Evolutionary conservation across 768 basidiomycete genomes (phyloP), one percentile per base, ranked within the genome.

Genomic region (Suillus ampliporus): DNA sequence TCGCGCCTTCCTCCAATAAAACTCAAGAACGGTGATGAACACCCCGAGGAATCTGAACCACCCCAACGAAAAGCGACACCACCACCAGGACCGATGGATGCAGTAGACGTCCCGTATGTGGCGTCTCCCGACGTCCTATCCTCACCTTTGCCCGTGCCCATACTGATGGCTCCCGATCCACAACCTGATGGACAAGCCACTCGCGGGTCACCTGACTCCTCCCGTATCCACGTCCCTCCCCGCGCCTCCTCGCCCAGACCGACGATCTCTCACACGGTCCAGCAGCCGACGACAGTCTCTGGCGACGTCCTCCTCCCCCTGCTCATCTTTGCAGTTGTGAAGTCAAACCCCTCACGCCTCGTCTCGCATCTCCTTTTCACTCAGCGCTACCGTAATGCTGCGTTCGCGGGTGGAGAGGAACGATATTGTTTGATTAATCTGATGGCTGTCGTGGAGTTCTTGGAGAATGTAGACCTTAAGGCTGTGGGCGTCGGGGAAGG

Each of bases 361-460:
- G 84, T 84, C n/a, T 85, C 84, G 0, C 71, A 79, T 79, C 61
- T 87, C 76, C 68, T 78, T 72, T 62, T 77, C 73, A 64, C 78
- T 65, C 61, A 74, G 58, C 68, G 71, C 3, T 73, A 74, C 61
- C 69, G 77, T 21, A 76, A 77, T 43, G 69, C 70, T 41, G 46
- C 63, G 2, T 68, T 71, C 57, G 73, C 71, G 1, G 86, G 88
- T 1, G 95, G 95, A 3, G 95, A 98, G 71, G 92, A 94, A 69
- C 89, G 88, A 53, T 99, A 95, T 69, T 98, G 95, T 62, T 83
- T 97, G 44, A 92, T 98, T 74, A 99, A 97, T 75, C 80, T 97
- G 43, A 88, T 96, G 82, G 97, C 97, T 13, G 95, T 97, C 6
- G 93, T 92, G 1, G 96, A 98, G 72, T 99, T 98, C 74, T 80